Evolutionary conservation across 441 rosid species (phyloP).

Genomic region (Hypseocharis bilobata): DNA sequence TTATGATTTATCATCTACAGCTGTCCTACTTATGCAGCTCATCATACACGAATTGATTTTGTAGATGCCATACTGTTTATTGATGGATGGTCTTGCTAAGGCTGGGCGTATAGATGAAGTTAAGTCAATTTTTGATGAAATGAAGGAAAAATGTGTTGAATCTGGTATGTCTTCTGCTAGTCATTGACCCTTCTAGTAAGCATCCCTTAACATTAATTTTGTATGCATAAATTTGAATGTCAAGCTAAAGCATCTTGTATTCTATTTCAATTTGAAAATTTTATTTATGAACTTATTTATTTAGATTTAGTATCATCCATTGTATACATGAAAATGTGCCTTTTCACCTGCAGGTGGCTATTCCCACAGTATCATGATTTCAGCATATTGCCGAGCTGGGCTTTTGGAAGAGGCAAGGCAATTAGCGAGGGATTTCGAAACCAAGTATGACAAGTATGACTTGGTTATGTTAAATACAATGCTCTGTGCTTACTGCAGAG

Average conservation of each 20-base stretch:
- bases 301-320: background rate
- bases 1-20: conserved; percentile 1
- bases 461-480: conserved; percentile 69
- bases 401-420: conserved; percentile 67
- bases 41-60: conserved; percentile 15
- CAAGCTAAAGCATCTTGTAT: too few relatives aligned
- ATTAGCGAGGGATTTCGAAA: conserved; percentile 59
- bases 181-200: conserved; percentile 7
- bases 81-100: conserved; percentile 88
- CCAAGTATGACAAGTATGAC: conserved; percentile 57
- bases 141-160: conserved; percentile 48
- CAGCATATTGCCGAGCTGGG: conserved; percentile 60
- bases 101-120: conserved; percentile 64
- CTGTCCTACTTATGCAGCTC: conserved; percentile 12
- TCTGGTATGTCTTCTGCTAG: conserved; percentile 45
- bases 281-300: too few relatives aligned
- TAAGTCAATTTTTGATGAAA: conserved; percentile 44
- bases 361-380: conserved; percentile 80
- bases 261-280: too few relatives aligned
- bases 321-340: background rate
- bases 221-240: background rate
- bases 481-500: conserved; percentile 82
- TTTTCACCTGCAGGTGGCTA: conserved; percentile 58
- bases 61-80: conserved; percentile 78
- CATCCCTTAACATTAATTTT: background rate